Evolutionary conservation across 768 basidiomycete genomes (phyloP).

Genomic region (Lentinus brumalis): DNA sequence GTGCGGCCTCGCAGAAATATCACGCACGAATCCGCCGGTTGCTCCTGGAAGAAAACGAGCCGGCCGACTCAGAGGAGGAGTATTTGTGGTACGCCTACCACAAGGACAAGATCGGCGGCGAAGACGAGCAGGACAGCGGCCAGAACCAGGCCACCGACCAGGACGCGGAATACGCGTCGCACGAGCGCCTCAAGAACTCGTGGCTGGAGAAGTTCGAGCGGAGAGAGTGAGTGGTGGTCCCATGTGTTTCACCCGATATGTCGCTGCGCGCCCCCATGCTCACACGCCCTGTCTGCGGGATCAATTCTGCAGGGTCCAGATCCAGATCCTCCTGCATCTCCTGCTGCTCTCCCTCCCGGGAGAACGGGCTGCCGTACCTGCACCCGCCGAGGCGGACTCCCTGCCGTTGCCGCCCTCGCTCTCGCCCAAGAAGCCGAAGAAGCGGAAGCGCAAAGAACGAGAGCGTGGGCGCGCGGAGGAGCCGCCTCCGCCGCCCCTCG

Average conservation of each 20-base stretch:
- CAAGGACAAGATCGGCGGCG: constrained; percentile 53
- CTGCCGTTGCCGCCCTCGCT: constrained; percentile 20
- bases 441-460: constrained; percentile 28
- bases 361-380: constrained; percentile 23
- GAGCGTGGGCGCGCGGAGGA: constrained; percentile 12
- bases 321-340: constrained; percentile 74
- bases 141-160: constrained; percentile 30
- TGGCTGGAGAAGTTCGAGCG: constrained; percentile 71
- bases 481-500: constrained; percentile 28
- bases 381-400: constrained; percentile 4
- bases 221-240: constrained; percentile 41
- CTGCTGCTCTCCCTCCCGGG: constrained; percentile 66
- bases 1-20: constrained; percentile 59
- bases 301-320: constrained; percentile 55
- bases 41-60: constrained; percentile 58
- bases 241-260: constrained; percentile 2
- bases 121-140: constrained; percentile 9
- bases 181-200: constrained; percentile 52
- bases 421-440: constrained; percentile 24
- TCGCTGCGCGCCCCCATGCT: background rate
- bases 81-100: constrained; percentile 78
- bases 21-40: constrained; percentile 63
- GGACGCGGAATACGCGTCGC: constrained; percentile 36
- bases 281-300: background rate
- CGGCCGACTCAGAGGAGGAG: constrained; percentile 64